Evolutionary conservation across 352 stramenopile species (phyloP).

Genomic region (Phytopythium chamaehyphon): DNA sequence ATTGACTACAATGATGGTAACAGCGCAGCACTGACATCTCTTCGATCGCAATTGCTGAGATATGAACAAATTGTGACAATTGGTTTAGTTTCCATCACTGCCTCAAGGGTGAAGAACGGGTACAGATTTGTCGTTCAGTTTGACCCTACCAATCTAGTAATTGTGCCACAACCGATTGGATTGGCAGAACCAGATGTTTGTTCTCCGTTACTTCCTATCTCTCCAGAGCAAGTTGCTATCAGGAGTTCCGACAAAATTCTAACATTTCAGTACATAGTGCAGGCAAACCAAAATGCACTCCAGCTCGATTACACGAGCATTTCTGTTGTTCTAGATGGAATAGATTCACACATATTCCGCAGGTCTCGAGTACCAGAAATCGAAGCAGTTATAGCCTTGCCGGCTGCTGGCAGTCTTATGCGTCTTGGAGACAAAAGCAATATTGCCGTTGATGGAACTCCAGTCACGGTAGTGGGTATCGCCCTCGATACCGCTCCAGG

Average conservation of each 20-base stretch:
- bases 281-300: slow-evolving; percentile 18
- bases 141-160: slow-evolving; percentile 32
- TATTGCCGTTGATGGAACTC: slow-evolving; percentile 42
- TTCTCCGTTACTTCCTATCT: slow-evolving; percentile 37
- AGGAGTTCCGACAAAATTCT: slow-evolving; percentile 34
- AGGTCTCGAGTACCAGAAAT: slow-evolving; percentile 28
- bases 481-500: slow-evolving; percentile 35
- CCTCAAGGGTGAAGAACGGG: slow-evolving; percentile 44
- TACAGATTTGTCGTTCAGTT: slow-evolving; percentile 57
- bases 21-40: slow-evolving; percentile 34
- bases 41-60: slow-evolving; percentile 41
- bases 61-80: slow-evolving; percentile 38
- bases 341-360: slow-evolving; percentile 21
- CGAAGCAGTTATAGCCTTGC: slow-evolving; percentile 26
- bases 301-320: slow-evolving; percentile 25
- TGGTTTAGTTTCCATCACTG: slow-evolving; percentile 46
- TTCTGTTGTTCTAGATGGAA: slow-evolving; percentile 20
- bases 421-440: slow-evolving; percentile 27
- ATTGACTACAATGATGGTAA: slow-evolving; percentile 46
- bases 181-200: slow-evolving; percentile 47
- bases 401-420: slow-evolving; percentile 11
- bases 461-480: slow-evolving; percentile 40
- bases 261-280: slow-evolving; percentile 60
- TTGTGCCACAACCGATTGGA: slow-evolving; percentile 36
- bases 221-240: slow-evolving; percentile 31